Conservation (phyloP, 1,284 basidiomycete genomes). For the Ganoderma meredithae region DNA sequence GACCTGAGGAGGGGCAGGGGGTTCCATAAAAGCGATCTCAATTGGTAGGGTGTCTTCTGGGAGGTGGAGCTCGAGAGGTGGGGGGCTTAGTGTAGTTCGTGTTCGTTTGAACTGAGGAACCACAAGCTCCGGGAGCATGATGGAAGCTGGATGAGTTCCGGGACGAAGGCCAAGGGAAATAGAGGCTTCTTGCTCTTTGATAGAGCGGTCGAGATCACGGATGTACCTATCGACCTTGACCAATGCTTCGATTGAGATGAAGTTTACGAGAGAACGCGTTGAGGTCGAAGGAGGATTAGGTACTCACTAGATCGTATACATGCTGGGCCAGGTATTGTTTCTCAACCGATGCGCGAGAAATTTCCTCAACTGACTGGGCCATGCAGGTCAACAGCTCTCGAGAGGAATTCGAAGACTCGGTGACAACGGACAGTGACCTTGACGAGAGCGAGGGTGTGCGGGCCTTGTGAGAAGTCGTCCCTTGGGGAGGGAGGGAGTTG, state of each 20-base stretch:
- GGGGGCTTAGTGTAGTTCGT: conserved; percentile 50
- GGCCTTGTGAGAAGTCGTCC: conserved; percentile 13
- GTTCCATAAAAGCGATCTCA: conserved; percentile 3
- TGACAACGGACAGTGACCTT: conserved; percentile 15
- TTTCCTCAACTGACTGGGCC: conserved; percentile 65
- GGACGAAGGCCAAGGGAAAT: conserved; percentile 61
- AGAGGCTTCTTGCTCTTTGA: conserved; percentile 73
- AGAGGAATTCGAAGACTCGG: conserved; percentile 45
- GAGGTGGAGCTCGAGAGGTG: conserved; percentile 34
- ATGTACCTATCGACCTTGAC: conserved; percentile 72
- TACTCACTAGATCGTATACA: conserved; percentile 68
- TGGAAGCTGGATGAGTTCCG: conserved; percentile 59
- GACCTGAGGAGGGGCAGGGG: neutral
- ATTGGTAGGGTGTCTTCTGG: conserved; percentile 1
- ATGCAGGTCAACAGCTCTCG: conserved; percentile 63
- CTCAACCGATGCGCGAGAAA: conserved; percentile 70
- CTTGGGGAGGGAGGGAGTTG: conserved; percentile 1
- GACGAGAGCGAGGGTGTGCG: conserved; percentile 9
- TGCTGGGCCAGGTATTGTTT: conserved; percentile 77
- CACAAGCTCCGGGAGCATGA: conserved; percentile 65
- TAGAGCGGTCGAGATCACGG: conserved; percentile 75
- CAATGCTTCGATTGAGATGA: conserved; percentile 4
- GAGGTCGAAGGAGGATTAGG: neutral
- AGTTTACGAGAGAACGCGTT: conserved; percentile 8
- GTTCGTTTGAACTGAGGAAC: conserved; percentile 58